Evolutionary conservation across 495 filamentous ascomycete species (phyloP), one percentile per base, ranked within the genome.

Genomic region (Choiromyces venosus): DNA sequence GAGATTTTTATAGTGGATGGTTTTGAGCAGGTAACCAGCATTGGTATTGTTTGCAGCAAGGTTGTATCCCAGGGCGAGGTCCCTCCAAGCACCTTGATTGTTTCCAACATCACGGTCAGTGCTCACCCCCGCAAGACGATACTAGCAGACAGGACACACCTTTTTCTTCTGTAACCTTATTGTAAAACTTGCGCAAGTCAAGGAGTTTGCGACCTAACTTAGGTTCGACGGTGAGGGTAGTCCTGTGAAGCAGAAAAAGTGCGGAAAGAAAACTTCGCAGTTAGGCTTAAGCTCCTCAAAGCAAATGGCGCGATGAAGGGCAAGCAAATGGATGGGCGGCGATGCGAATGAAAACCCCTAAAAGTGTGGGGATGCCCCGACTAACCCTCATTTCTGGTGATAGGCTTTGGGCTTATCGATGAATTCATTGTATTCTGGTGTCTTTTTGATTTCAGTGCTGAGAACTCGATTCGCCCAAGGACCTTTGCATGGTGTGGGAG

Each of bases 1-100:
- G 40, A 95, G 87, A 75, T 93, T 89, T 76, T 91, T 91, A 84
- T 94, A 94, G 83, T 93, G 94, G 66, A 89, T 87, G 36, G 89
- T 91, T 83, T 95, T 95, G 66, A 94, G 82, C 33, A 87, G 85
- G 81, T 93, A 94, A 4, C 91, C 91, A 71, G 91, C 89, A 25
- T 91, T 88, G 21, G 89, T 85, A 73, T 91, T 91, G 70, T 87
- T 86, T 37, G 85, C 85, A 61, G 86, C 87, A 21, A 87, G 81
- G 37, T 88, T 86, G 72, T 94, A 87, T 64, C 90, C 88, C 21
- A 87, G 84, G 10, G 89, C 90, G 52, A 95, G 85, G 74, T 87
- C 87, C 67, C 91, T 86, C 92, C 92, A 95, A 70, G 89, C 89
- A 39, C 93, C 79, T 56, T 44, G 66, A 76, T 39, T 67, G 61